Percentiles rank a stretch among this genome's conserved stretches.
Evolutionary conservation across 1,139 yeast species (phyloP).

Genomic region (Taphrina pruni): DNA sequence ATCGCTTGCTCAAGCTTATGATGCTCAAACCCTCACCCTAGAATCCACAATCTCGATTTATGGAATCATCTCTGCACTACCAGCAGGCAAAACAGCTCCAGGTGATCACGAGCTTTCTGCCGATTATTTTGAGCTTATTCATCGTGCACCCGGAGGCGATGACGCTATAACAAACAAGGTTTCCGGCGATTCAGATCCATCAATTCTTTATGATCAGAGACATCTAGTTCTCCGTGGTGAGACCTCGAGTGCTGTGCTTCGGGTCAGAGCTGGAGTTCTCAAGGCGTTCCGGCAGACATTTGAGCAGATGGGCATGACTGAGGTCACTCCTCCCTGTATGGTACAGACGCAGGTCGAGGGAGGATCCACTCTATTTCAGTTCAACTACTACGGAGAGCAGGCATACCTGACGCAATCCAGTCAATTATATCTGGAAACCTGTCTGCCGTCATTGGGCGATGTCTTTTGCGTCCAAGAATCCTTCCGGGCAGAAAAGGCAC

Average conservation of each 20-base stretch:
- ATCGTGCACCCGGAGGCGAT: conserved; percentile 95
- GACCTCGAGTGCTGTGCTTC: conserved; percentile 89
- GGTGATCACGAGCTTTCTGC: conserved; percentile 95
- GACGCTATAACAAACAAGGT: conserved; percentile 94
- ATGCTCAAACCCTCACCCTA: conserved; percentile 80
- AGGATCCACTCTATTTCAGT: conserved; percentile 91
- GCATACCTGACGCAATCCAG: conserved; percentile 97
- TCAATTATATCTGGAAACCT: conserved; percentile 94
- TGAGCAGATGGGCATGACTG: conserved; percentile 74
- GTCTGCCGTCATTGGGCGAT: conserved; percentile 94
- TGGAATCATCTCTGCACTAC: conserved; percentile 81
- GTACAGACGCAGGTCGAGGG: conserved; percentile 99
- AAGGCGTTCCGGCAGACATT: conserved; percentile 76
- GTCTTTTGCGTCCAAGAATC: conserved; percentile 98
- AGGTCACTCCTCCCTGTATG: conserved; percentile 99
- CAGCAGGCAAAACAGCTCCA: conserved; percentile 96
- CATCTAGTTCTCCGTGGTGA: conserved; percentile 96
- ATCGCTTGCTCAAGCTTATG: conserved; percentile 87
- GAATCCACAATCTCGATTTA: conserved; percentile 82
- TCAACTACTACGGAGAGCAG: conserved; percentile 96
- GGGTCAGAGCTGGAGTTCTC: conserved; percentile 84
- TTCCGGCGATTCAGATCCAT: conserved; percentile 75
- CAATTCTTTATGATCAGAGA: conserved; percentile 91
- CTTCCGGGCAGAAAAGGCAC: conserved; percentile 98
- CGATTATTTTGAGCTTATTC: conserved; percentile 85